Conservation (phyloP, 2,329 filamentous ascomycete species). For the Gremmenia infestans region DNA sequence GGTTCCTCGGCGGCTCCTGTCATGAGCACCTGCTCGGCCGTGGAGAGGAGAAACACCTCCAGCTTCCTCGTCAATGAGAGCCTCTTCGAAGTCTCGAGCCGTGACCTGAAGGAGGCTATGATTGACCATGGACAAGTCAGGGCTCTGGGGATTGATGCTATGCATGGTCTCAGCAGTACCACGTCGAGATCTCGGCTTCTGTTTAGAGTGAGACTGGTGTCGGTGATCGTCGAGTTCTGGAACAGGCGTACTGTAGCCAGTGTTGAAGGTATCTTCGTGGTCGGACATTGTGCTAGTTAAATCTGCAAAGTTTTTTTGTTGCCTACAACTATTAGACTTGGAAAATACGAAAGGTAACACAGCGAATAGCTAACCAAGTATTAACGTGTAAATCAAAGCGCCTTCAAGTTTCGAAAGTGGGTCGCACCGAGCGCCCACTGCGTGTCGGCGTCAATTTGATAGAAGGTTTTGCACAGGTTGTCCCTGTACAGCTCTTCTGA, state of each 20-base stretch:
- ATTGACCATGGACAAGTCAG: constrained; percentile 37
- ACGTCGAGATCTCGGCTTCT: constrained; percentile 56
- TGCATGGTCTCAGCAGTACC: constrained; percentile 72
- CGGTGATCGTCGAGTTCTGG: constrained; percentile 87
- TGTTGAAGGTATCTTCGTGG: constrained; percentile 56
- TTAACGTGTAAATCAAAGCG: constrained; percentile 2
- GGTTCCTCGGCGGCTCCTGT: constrained; percentile 44
- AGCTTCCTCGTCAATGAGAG: constrained; percentile 71
- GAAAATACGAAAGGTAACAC: background rate
- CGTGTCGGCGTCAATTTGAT: constrained; percentile 46
- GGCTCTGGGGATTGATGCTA: constrained; percentile 36
- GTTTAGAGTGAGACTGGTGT: constrained; percentile 56
- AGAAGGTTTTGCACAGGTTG: constrained; percentile 33
- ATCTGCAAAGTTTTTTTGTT: constrained; percentile 29
- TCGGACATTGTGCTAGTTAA: constrained; percentile 59
- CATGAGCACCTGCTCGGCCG: constrained; percentile 24
- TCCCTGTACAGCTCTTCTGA: constrained; percentile 29
- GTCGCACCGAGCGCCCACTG: constrained; percentile 51
- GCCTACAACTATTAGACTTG: constrained; percentile 28
- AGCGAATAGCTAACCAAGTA: background rate
- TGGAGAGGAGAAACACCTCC: constrained; percentile 36
- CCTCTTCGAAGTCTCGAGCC: constrained; percentile 82
- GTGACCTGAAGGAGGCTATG: constrained; percentile 40
- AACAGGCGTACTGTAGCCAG: constrained; percentile 67
- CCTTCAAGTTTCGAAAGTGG: constrained; percentile 34